Evolutionary conservation across 1,284 basidiomycete genomes (phyloP).

Genomic region (Sporisorium iseilematis-ciliati): DNA sequence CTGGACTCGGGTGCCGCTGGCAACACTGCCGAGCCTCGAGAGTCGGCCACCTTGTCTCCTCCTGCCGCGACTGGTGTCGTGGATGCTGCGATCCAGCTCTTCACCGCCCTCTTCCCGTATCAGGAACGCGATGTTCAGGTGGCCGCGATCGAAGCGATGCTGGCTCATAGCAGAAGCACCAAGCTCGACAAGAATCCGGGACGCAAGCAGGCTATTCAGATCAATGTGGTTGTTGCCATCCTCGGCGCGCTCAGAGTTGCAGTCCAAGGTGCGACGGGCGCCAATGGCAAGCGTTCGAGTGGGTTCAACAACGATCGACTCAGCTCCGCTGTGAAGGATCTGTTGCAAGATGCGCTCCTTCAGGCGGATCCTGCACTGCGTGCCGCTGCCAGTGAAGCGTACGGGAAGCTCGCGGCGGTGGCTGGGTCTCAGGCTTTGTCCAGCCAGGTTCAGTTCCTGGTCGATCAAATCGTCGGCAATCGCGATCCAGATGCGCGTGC

Average conservation of each 20-base stretch:
- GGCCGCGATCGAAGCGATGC: constrained; percentile 78
- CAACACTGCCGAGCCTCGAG: constrained; percentile 16
- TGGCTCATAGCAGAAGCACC: constrained; percentile 76
- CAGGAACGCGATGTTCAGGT: constrained; percentile 81
- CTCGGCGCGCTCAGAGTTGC: constrained; percentile 77
- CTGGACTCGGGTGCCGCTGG: constrained; percentile 23
- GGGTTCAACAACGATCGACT: constrained; percentile 76
- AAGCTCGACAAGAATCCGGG: constrained; percentile 90
- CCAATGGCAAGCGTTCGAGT: constrained; percentile 53
- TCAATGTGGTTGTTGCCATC: constrained; percentile 86
- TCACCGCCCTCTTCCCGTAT: constrained; percentile 80
- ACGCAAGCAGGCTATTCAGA: constrained; percentile 84
- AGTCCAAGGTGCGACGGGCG: constrained; percentile 34
- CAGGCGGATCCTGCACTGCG: constrained; percentile 85
- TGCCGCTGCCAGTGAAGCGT: constrained; percentile 85
- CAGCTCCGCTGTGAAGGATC: constrained; percentile 77
- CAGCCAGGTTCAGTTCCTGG: constrained; percentile 87
- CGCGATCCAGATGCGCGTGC: constrained; percentile 92
- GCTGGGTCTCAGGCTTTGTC: constrained; percentile 88
- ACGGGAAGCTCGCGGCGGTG: constrained; percentile 86
- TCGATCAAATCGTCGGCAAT: constrained; percentile 96
- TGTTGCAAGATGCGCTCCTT: constrained; percentile 86
- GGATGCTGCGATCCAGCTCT: constrained; percentile 88
- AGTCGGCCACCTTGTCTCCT: constrained; percentile 78
- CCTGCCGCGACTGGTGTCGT: constrained; percentile 86